Conservation (phyloP, 2,329 filamentous ascomycete species). For the Verticillium nonalfalfae region DNA sequence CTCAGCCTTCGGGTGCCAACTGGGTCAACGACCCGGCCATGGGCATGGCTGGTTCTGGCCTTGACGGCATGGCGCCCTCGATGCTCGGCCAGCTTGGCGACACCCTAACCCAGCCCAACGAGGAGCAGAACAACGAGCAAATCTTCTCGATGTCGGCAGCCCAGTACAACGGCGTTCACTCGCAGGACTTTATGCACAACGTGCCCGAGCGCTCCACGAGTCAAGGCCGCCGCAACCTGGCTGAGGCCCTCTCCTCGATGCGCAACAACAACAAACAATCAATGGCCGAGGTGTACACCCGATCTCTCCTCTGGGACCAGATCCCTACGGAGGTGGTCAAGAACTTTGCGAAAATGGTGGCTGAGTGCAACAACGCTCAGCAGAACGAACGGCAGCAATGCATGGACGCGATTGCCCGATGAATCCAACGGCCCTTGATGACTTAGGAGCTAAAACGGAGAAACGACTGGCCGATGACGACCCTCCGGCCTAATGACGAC, state of each 20-base stretch:
- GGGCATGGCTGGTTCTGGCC: constrained; percentile 21
- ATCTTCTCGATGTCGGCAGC: constrained; percentile 79
- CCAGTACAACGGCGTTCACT: constrained; percentile 82
- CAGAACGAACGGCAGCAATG: constrained; percentile 31
- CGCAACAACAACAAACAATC: constrained; percentile 63
- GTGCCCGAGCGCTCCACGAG: constrained; percentile 47
- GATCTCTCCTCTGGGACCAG: constrained; percentile 89
- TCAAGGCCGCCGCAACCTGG: constrained; percentile 66
- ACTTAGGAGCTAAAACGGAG: constrained; percentile 15
- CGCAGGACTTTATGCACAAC: constrained; percentile 63
- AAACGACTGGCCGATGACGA: constrained; percentile 3
- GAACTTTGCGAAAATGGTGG: constrained; percentile 87
- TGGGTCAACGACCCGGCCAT: constrained; percentile 36
- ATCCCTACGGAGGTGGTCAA: constrained; percentile 87
- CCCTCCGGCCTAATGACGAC: constrained; percentile 24
- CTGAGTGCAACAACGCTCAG: constrained; percentile 57
- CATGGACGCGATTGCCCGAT: constrained; percentile 29
- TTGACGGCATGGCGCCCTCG: constrained; percentile 39
- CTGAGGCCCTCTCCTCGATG: constrained; percentile 75
- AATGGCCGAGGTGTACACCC: constrained; percentile 84
- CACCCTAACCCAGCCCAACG: constrained; percentile 65
- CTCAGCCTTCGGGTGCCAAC: constrained; percentile 44
- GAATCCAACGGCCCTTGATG: constrained; percentile 20
- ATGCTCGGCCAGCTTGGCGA: constrained; percentile 62
- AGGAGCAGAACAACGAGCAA: constrained; percentile 83